Base-by-base conservation (phyloP, 768 basidiomycete species). In the Chalciporus pseudorubinellus region DNA sequence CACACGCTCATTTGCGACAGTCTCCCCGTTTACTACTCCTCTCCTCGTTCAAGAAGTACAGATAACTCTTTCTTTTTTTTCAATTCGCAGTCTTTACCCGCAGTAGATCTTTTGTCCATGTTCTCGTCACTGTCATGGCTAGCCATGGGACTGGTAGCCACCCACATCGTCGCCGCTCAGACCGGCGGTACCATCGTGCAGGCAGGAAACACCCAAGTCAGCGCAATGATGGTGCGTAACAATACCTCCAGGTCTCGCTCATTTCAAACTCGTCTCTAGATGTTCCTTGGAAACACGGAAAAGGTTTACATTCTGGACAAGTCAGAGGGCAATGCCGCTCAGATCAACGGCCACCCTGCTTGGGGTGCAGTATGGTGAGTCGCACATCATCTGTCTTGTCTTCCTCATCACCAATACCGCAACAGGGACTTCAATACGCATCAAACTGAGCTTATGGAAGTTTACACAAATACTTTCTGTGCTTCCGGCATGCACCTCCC, bases 291-390 rank as follows among this genome's bases (percentile, higher is more conserved):
- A 28, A 89, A 85, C 56, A 72, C 78, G 7, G 74, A 90, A 58
- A 90, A 84, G 66, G 87, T 95, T 29, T 95, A 94, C 70, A 87
- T 94, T 19, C 72, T 94, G n/a, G 93, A 97, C 75, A 97, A 97
- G 73, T 82, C 85, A 1, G 90, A 93, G 64, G 82, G 81, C 28
- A 93, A 94, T 64, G 75, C 76, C 3, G 79, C 79, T 4, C 70
- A 76, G 58, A 76, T 92, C 53, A 74, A 78, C 52, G 82, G 80
- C 1, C 89, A 90, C 69, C 76, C 90, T 11, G 85, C 86, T 1
- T 88, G 85, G 82, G 89, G 81, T 19, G 66, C 85, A 0, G 82
- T 84, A 16, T 91, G 84, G 84, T 84, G 29, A 5, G 54, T 16
- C 9, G 0, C 36, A 19, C 18, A 7, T 31, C 14, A 1, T 44